These are phyloP conservation scores for Sanguinoderma infundibulare DNA, from an alignment of 1,284 basidiomycete species.

Conservation along the genomic window DNA sequence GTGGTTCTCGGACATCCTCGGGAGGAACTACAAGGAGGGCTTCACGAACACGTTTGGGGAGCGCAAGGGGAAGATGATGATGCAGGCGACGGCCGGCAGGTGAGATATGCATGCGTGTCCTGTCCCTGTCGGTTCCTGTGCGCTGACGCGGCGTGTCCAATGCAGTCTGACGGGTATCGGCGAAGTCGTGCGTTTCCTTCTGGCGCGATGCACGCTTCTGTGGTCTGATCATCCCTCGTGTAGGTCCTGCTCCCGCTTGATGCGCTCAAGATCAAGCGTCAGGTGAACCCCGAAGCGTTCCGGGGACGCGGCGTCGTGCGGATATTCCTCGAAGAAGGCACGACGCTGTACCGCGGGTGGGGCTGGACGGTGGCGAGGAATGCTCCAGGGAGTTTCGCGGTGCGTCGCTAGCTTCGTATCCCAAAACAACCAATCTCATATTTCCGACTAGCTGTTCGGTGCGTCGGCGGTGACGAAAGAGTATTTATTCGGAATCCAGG, in stretches of 20 bases:
- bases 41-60: constrained; percentile 93
- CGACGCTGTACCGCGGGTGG: constrained; percentile 94
- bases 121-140: background rate
- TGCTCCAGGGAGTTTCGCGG: constrained; percentile 94
- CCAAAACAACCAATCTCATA: background rate
- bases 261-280: constrained; percentile 97
- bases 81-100: constrained; percentile 95
- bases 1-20: constrained; percentile 94
- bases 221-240: constrained; percentile 10
- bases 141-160: background rate
- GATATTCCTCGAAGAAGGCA: constrained; percentile 93
- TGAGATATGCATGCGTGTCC: constrained; percentile 38
- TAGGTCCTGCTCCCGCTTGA: constrained; percentile 92
- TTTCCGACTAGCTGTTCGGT: constrained; percentile 79
- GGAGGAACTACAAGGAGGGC: constrained; percentile 71
- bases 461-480: constrained; percentile 96
- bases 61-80: constrained; percentile 94
- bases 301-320: constrained; percentile 89
- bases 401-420: constrained; percentile 44
- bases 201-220: background rate
- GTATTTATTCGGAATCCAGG: constrained; percentile 86
- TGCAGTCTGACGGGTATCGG: constrained; percentile 91
- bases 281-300: constrained; percentile 97
- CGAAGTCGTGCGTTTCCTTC: constrained; percentile 77
- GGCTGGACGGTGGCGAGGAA: constrained; percentile 99